Base-by-base conservation (phyloP, 2,329 filamentous ascomycete species). In the Onygenales sp. region DNA sequence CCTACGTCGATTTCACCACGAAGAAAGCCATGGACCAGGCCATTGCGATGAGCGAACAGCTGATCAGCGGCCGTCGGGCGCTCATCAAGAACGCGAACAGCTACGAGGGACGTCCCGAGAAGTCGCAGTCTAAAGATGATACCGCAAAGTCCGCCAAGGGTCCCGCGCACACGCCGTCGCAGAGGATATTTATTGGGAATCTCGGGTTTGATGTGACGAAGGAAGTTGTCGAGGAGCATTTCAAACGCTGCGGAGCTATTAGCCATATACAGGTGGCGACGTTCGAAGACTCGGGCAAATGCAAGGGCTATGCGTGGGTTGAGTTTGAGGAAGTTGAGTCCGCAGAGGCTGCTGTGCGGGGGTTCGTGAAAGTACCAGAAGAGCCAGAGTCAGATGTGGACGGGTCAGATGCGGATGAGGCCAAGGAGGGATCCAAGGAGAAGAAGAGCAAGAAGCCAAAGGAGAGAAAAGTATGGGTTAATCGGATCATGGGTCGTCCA, bases 241-340 rank as follows among this genome's bases (percentile, higher is more conserved):
- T 95, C 68, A 79, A 79, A 48, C 88, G 85, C 67, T 97, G 92
- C 66, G 93, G 93, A 49, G 78, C 85, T 57, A 82, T 97, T 57
- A 82, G 85, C 51, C 87, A 87, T 74, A 80, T 89, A 58, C 92
- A 95, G 72, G 77, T 97, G 60, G 93, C 93, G 2, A 95, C 91
- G 0, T 98, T 98, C 66, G 88, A 97, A 70, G 94, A 98, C 69
- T 86, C 86, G 17, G 93, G 93, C 43, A 98, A 97, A 74, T 98
- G 93, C 76, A 97, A 97, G 74, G 94, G 93, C 14, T 98, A 86
- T 72, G 93, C 86, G 5, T 98, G 93, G 91, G 83, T 98, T 56
- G 88, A 88, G 57, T 98, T 97, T 70, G 84, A 85, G 65, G 84
- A 90, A 49, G 66, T 91, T 9, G 83, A 87, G 53, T 81, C 86